Base-by-base conservation (phyloP, 768 basidiomycete species). In the Pleurotus cornucopiae region DNA sequence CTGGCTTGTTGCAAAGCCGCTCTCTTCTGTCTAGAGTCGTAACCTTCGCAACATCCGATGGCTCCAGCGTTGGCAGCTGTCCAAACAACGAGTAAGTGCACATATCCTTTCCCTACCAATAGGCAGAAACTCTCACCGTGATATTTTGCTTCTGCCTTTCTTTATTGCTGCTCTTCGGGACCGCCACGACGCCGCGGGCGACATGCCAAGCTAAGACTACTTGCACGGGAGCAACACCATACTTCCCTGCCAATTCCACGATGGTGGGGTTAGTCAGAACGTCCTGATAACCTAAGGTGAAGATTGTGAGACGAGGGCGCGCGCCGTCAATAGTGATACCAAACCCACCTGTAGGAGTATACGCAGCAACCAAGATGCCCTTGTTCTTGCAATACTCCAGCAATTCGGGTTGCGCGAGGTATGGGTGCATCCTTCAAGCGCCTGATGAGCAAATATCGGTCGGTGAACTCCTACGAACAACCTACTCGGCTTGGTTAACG, bases 141-240 rank as follows among this genome's bases (percentile, higher is more conserved):
- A 82, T 56, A 58, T 83, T 83, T 56, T 76, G 74, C 62, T 73
- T 76, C 66, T 84, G 81, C 46, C 76, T 69, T 18, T 73, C 72
- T 16, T 64, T 62, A 57, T 81, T 72, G 16, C 67, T 66, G 54
- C 78, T 81, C 69, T 79, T 80, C 2, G 82, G 79, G 2, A 82
- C 68, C 4, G 74, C 70, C 16, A 71, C 64, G 4, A 72, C 73
- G 0, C 76, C 74, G 21, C 80, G 67, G 14, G 74, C 70, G 39
- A 81, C 46, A 60, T 81, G 77, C 82, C 82, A 84, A 0, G 77
- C 75, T 6, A 84, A 65, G 23, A 75, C 73, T 37, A 84, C 66
- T 63, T 82, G 80, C 4, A 71, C 76, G 1, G 79, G 69, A 0
- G 73, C 66, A 3, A 70, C 77, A 3, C 69, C 70, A 63, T 82